Conservation (phyloP, 768 basidiomycete species). For the Filobasidium floriforme region DNA sequence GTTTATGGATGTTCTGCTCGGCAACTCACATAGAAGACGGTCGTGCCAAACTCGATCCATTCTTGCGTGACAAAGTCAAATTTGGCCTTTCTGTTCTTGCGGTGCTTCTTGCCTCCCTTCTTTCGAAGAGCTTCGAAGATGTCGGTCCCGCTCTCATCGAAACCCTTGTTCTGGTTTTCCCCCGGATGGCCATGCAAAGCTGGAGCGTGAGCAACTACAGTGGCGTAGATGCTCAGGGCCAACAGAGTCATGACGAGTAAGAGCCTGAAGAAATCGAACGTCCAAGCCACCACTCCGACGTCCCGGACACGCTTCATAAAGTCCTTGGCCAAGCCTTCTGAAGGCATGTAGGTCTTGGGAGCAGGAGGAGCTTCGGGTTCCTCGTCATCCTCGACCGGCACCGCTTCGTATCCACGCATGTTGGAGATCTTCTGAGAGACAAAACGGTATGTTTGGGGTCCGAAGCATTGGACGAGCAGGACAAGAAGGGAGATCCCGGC, state of each 20-base stretch:
- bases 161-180: not conserved
- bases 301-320: constrained; percentile 47
- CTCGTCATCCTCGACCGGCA: constrained; percentile 24
- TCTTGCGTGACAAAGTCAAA: constrained; percentile 9
- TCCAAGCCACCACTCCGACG: constrained; percentile 49
- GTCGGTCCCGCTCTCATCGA: not conserved
- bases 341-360: constrained; percentile 29
- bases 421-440: constrained; percentile 17
- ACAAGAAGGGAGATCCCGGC: constrained; percentile 44
- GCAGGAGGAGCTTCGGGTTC: constrained; percentile 7
- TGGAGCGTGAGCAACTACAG: constrained; percentile 46
- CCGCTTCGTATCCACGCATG: constrained; percentile 22
- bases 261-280: constrained; percentile 51
- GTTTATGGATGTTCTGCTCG: no score
- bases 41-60: constrained; percentile 37
- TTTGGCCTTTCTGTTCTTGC: constrained; percentile 29
- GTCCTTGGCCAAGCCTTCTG: constrained; percentile 43
- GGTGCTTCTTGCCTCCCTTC: constrained; percentile 12
- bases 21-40: constrained; percentile 45
- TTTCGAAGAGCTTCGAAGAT: constrained; percentile 12
- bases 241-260: constrained; percentile 51
- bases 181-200: not conserved
- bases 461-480: constrained; percentile 43
- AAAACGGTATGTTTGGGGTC: constrained; percentile 32
- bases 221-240: constrained; percentile 50